Percentiles rank a stretch among this genome's conserved stretches.
These are phyloP conservation scores for Exsudoporus frostii DNA, from an alignment of 768 basidiomycete species.

Conservation along the genomic window DNA sequence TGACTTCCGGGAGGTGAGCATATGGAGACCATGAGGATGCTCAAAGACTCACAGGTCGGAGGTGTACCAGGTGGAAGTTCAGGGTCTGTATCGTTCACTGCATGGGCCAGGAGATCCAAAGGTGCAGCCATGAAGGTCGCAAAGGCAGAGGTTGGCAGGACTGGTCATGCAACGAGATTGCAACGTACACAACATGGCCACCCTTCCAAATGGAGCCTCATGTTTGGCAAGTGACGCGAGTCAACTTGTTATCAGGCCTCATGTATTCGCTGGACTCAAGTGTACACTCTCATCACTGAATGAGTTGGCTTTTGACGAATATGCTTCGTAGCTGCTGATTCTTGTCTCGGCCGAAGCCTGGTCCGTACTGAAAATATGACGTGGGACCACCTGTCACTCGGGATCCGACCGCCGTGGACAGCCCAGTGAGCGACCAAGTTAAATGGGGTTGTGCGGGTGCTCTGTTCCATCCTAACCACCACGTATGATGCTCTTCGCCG, in stretches of 20 bases:
- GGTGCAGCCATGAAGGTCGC: constrained; percentile 14
- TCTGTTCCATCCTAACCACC: not conserved
- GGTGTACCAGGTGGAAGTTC: constrained; percentile 61
- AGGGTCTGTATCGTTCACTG: constrained; percentile 34
- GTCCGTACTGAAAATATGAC: no score
- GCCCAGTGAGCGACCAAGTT: no score
- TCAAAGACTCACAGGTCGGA: constrained; percentile 50
- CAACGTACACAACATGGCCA: constrained; percentile 6
- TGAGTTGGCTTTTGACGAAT: no score
- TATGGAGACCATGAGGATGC: not conserved
- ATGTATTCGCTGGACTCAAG: no score
- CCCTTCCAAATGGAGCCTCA: constrained; percentile 13
- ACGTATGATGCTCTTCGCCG: not conserved
- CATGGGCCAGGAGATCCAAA: constrained; percentile 16
- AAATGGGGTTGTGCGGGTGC: no score
- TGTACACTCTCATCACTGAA: no score
- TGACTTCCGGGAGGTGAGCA: constrained; percentile 42
- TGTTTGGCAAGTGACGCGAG: no score
- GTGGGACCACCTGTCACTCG: no score
- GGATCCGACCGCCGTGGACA: no score
- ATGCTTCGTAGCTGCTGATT: no score
- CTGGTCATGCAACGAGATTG: not conserved
- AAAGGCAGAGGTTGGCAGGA: not conserved
- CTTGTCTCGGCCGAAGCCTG: no score
- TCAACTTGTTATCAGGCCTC: no score